These are phyloP conservation scores for Phytophthora syringae DNA, from an alignment of 352 stramenopile genomes.

Conservation along the genomic window DNA sequence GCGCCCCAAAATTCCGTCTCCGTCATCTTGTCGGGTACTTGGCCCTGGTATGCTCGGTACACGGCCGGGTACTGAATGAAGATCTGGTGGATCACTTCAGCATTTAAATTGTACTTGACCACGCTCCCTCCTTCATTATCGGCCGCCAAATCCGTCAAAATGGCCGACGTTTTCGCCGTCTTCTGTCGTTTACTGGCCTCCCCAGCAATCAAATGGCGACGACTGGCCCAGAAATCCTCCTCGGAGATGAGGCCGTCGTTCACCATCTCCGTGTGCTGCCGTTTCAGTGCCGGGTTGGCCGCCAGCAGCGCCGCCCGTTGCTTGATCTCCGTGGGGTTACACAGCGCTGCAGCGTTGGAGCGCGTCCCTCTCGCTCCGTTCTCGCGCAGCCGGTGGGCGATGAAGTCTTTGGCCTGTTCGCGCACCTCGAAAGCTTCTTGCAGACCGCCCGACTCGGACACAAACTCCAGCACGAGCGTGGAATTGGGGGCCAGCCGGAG, in stretches of 20 bases:
- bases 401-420: conserved; percentile 75
- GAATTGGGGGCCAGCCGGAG: conserved; percentile 69
- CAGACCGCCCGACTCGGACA: conserved; percentile 48
- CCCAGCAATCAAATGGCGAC: conserved; percentile 81
- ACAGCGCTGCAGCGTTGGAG: conserved; percentile 59
- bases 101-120: conserved; percentile 92
- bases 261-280: conserved; percentile 89
- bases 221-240: conserved; percentile 88
- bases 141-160: conserved; percentile 79
- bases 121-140: conserved; percentile 81
- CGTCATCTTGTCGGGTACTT: conserved; percentile 90
- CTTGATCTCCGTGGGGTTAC: conserved; percentile 84
- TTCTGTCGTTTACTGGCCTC: conserved; percentile 89
- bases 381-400: conserved; percentile 57
- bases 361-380: conserved; percentile 46
- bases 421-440: conserved; percentile 74
- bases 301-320: conserved; percentile 80
- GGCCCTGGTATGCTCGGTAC: conserved; percentile 83
- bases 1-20: conserved; percentile 89
- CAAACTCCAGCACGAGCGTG: conserved; percentile 78
- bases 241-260: conserved; percentile 87
- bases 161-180: conserved; percentile 83
- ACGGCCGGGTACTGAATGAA: conserved; percentile 91
- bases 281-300: conserved; percentile 78
- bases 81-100: conserved; percentile 90